Evolutionary conservation across 192 early-diverging fungal genomes (phyloP).

Genomic region (Coemansia reversa): DNA sequence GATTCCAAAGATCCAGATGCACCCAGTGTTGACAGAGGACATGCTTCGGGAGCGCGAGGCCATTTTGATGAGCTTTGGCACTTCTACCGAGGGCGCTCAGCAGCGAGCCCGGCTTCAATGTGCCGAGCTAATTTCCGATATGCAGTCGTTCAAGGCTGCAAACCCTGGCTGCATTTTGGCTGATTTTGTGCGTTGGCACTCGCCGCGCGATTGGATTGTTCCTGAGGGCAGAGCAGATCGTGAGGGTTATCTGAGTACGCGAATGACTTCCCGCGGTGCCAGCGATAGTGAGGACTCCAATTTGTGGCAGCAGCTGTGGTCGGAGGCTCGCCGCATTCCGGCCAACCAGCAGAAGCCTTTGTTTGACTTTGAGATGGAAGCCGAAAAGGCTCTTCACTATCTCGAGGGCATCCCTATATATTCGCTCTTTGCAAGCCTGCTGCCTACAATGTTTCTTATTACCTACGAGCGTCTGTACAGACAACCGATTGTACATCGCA

Average conservation of each 20-base stretch:
- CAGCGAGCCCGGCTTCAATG: constrained; percentile 77
- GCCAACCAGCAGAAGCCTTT: constrained; percentile 70
- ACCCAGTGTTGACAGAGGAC: constrained; percentile 84
- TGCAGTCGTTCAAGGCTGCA: constrained; percentile 93
- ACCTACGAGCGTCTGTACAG: constrained; percentile 68
- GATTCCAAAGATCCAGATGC: constrained; percentile 68
- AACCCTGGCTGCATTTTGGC: constrained; percentile 75
- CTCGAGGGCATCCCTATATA: constrained; percentile 60
- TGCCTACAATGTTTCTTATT: constrained; percentile 74
- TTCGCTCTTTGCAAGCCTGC: constrained; percentile 61
- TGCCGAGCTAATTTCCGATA: constrained; percentile 67
- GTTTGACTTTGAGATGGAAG: constrained; percentile 76
- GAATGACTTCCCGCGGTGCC: constrained; percentile 58
- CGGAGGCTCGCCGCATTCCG: constrained; percentile 60
- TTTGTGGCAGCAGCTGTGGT: constrained; percentile 87
- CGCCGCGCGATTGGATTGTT: constrained; percentile 88
- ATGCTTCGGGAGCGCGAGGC: constrained; percentile 80
- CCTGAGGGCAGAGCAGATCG: constrained; percentile 52
- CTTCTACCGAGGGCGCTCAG: constrained; percentile 66
- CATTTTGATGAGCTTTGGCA: constrained; percentile 75
- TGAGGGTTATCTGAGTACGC: constrained; percentile 60
- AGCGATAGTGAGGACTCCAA: constrained; percentile 62
- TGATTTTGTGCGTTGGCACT: constrained; percentile 95
- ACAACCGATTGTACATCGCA: constrained; percentile 42
- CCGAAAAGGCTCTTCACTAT: constrained; percentile 72